Percentiles rank a stretch among this genome's conserved stretches.
Conservation (phyloP, 176 grass and related monocot species). For the Rhynchospora tenuis region DNA sequence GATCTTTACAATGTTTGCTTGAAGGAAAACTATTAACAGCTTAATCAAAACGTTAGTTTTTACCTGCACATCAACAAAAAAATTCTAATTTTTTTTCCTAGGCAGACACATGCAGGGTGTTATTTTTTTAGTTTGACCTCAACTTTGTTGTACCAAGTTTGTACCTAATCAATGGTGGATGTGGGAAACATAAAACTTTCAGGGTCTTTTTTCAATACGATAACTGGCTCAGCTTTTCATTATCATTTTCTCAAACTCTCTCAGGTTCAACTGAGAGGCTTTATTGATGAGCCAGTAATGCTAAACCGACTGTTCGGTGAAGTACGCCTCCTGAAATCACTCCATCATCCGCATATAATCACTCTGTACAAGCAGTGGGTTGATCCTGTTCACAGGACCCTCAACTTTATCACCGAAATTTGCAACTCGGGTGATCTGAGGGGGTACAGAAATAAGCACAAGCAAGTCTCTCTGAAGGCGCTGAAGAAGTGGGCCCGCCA, state of each 20-base stretch:
- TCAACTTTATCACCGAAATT: constrained; percentile 98
- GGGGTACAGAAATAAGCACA: constrained; percentile 70
- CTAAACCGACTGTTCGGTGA: constrained; percentile 65
- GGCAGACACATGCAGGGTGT: not conserved
- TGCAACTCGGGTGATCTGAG: constrained; percentile 83
- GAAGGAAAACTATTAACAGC: not conserved
- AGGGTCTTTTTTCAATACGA: not conserved
- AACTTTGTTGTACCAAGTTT: not conserved
- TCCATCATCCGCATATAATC: constrained; percentile 86
- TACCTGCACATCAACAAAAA: not conserved
- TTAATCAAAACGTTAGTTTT: not conserved
- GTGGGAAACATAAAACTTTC: not conserved
- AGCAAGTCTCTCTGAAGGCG: constrained; percentile 84
- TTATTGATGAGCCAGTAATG: constrained; percentile 52
- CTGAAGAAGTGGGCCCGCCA: constrained; percentile 90
- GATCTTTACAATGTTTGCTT: not conserved
- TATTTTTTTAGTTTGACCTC: not conserved
- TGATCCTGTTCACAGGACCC: constrained; percentile 46
- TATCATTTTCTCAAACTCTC: not conserved
- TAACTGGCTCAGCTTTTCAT: not conserved
- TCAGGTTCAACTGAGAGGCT: constrained; percentile 43
- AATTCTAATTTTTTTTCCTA: not conserved
- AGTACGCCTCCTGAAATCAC: constrained; percentile 70
- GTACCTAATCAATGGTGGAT: not conserved
- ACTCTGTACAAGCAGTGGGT: constrained; percentile 73